Conservation (phyloP, 495 filamentous ascomycete genomes). For the Hypomontagnella monticulosa region DNA sequence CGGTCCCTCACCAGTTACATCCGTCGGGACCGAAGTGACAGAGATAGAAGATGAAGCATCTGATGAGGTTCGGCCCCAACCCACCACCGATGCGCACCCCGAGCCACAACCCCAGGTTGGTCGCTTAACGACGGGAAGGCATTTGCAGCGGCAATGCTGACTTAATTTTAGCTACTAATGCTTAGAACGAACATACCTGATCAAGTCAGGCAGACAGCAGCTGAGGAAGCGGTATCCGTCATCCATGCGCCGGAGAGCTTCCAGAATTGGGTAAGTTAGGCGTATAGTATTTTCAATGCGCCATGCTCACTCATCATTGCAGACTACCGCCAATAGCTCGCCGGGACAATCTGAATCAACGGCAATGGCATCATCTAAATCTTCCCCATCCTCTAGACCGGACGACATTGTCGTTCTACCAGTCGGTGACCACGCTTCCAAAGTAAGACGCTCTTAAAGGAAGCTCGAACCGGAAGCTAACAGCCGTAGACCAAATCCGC, state of each 20-base stretch:
- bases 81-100: conserved; percentile 31
- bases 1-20: conserved; percentile 80
- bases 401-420: conserved; percentile 43
- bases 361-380: conserved; percentile 44
- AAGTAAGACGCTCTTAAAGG: conserved; percentile 43
- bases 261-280: conserved; percentile 72
- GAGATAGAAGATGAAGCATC: conserved; percentile 77
- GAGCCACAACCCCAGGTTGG: conserved; percentile 45
- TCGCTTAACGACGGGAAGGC: conserved; percentile 46
- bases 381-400: conserved; percentile 33
- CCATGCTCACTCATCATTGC: conserved; percentile 4
- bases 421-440: conserved; percentile 42
- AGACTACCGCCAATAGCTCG: conserved; percentile 51
- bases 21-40: conserved; percentile 74
- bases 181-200: conserved; percentile 68
- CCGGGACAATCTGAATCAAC: conserved; percentile 39
- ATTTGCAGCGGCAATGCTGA: conserved; percentile 41
- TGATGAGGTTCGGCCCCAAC: conserved; percentile 53
- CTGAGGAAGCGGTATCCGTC: conserved; percentile 82
- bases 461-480: conserved; percentile 35
- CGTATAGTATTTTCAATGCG: neutral
- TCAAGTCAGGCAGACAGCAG: conserved; percentile 61
- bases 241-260: conserved; percentile 89
- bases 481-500: conserved; percentile 47
- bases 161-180: conserved; percentile 60